phyloP scores from a whole-genome alignment of 2,329 filamentous ascomycete species.

The Pseudocercospora eumusae region DNA sequence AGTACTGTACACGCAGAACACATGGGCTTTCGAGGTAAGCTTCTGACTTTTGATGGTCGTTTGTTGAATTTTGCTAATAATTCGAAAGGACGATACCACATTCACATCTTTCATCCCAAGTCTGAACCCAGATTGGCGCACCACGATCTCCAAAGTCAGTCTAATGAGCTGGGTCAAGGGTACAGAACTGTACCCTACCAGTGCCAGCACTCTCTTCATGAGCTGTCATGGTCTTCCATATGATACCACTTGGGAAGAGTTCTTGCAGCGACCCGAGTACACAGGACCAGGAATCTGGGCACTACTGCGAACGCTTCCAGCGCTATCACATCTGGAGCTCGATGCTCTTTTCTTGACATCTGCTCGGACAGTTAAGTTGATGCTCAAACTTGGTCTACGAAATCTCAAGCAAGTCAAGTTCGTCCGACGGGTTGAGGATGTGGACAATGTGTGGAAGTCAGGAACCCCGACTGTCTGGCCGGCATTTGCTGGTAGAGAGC shows the following conservation, averaged over 20 bases:
- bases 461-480: slow-evolving; percentile 19
- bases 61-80: not conserved
- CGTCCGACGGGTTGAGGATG: not conserved
- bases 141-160: slow-evolving; percentile 16
- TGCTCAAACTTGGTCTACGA: slow-evolving; percentile 12
- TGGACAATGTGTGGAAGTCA: not conserved
- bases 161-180: slow-evolving; percentile 14
- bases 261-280: not conserved
- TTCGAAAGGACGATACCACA: slow-evolving; percentile 15
- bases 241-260: not conserved
- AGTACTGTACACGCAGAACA: slow-evolving; percentile 26
- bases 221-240: not conserved
- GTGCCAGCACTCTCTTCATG: not conserved
- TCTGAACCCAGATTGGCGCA: slow-evolving; percentile 14
- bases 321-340: slow-evolving; percentile 22
- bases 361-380: not conserved
- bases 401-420: slow-evolving; percentile 11
- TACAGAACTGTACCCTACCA: not conserved
- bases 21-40: slow-evolving; percentile 26
- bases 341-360: slow-evolving; percentile 18
- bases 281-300: slow-evolving; percentile 10
- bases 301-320: slow-evolving; percentile 14
- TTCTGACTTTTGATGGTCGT: not conserved
- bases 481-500: slow-evolving; percentile 2
- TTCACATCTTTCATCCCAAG: slow-evolving; percentile 13